These are phyloP conservation scores for Sugiyamaella americana DNA, from an alignment of 805 yeast species.

Conservation along the genomic window DNA sequence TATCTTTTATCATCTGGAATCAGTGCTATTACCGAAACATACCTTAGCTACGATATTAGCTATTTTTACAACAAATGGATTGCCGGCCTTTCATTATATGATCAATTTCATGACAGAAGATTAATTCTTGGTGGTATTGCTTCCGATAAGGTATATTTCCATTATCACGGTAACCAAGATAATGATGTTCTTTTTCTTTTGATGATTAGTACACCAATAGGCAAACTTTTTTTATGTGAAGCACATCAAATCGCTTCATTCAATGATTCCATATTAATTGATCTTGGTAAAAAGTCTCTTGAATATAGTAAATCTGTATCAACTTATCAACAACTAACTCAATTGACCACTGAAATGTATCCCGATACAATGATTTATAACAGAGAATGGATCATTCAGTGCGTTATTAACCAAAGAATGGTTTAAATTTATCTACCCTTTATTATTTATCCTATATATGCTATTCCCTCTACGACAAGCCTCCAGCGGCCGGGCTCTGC, in stretches of 20 bases:
- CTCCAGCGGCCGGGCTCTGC: no score
- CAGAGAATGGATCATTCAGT: conserved; percentile 30
- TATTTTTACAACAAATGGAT: conserved; percentile 23
- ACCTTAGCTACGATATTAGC: conserved; percentile 21
- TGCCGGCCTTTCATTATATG: conserved; percentile 14
- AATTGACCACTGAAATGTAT: conserved; percentile 9
- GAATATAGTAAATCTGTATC: neutral
- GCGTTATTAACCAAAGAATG: conserved; percentile 27
- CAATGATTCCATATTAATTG: neutral
- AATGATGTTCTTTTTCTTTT: neutral
- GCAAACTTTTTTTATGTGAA: neutral
- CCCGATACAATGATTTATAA: conserved; percentile 7
- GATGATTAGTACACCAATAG: neutral
- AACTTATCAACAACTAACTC: neutral
- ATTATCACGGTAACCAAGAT: neutral
- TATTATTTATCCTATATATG: no score
- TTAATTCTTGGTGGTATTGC: conserved; percentile 14
- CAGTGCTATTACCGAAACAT: conserved; percentile 32
- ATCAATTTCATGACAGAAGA: conserved; percentile 25
- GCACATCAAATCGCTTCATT: neutral
- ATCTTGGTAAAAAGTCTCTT: neutral
- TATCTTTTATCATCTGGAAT: conserved; percentile 72
- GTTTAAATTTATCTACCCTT: no score
- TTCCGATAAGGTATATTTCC: neutral
- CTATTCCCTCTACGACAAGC: no score